Evolutionary conservation across 208 protist genomes (phyloP), one percentile per base, ranked within the genome.

Genomic region (Phytomonas sp.): DNA sequence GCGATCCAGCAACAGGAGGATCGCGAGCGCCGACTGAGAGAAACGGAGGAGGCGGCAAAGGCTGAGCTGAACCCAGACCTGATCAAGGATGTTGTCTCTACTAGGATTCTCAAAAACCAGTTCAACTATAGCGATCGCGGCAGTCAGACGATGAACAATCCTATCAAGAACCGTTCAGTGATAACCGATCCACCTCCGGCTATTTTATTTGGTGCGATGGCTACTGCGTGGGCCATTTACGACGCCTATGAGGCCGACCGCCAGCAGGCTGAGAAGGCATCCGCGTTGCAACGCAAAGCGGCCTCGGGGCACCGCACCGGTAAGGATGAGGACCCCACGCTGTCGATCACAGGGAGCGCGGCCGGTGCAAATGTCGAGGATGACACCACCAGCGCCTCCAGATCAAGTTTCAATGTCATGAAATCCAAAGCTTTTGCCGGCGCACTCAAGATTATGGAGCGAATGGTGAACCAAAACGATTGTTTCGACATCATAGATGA

Each of bases 391-490:
- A 69, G 66, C 0, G n/a, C n/a, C 33, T 3, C 65, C 34, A n/a
- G 51, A 9, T 80, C 79, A 4, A 73, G 72, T 13, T 79, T 83
- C 43, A 85, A 93, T 62, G 74, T 97, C 26, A 66, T 97, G 33
- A 70, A 72, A n/a, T 91, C 84, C 11, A 69, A 56, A 6, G 37
- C 68, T 43, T 97, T 95, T 64, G 63, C 36, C 29, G 75, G 80
- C 28, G 86, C 91, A 0, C 74, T 97, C 31, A 89, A 94, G 72
- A 87, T 98, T 66, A 85, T 98, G 80, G 97, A 99, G 84, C 89
- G 98, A 30, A 98, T 99, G 97, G 91, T 98, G 29, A 98, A 98
- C 74, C 97, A 98, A 77, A 99, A 99, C 85, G 93, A 94, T 69
- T 98, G 85, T 71, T 81, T 97, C 71, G 97, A 98, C 76, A 97